Conservation (phyloP, 495 filamentous ascomycete genomes). For the Trypethelium eluteriae region DNA sequence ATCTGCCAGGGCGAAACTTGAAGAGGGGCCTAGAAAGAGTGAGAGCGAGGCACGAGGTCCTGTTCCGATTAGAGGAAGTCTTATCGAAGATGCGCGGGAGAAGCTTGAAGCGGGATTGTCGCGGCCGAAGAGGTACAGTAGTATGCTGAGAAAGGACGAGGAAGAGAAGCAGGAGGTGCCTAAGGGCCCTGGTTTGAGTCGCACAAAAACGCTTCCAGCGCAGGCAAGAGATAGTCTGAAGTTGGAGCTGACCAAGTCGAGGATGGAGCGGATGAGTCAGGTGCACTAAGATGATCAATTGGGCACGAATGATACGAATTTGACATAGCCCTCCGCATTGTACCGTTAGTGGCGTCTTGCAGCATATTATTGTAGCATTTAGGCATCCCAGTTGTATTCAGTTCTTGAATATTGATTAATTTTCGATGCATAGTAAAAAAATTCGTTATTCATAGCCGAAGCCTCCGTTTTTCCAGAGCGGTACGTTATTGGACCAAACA, state of each 20-base stretch:
- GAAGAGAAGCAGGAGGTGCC: constrained; percentile 9
- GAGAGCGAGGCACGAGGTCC: not conserved
- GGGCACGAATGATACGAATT: not conserved
- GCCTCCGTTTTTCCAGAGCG: no score
- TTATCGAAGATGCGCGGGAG: not conserved
- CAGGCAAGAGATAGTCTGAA: constrained; percentile 9
- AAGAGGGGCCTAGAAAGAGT: not conserved
- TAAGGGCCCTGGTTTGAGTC: not conserved
- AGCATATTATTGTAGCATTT: not conserved
- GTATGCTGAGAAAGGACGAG: not conserved
- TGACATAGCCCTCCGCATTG: not conserved
- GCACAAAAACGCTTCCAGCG: not conserved
- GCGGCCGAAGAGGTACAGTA: constrained; percentile 1
- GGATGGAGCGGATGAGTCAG: not conserved
- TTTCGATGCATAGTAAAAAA: not conserved
- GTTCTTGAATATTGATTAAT: no score
- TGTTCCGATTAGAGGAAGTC: not conserved
- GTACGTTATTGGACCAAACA: not conserved
- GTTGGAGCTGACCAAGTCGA: constrained; percentile 1
- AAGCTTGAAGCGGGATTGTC: not conserved
- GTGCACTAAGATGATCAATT: not conserved
- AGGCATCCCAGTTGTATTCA: no score
- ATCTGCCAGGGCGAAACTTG: not conserved
- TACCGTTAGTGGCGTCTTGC: constrained; percentile 3
- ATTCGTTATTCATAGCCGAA: not conserved